These are phyloP conservation scores for Dactylellina sp. DNA, from an alignment of 2,329 filamentous ascomycete species.

Conservation along the genomic window DNA sequence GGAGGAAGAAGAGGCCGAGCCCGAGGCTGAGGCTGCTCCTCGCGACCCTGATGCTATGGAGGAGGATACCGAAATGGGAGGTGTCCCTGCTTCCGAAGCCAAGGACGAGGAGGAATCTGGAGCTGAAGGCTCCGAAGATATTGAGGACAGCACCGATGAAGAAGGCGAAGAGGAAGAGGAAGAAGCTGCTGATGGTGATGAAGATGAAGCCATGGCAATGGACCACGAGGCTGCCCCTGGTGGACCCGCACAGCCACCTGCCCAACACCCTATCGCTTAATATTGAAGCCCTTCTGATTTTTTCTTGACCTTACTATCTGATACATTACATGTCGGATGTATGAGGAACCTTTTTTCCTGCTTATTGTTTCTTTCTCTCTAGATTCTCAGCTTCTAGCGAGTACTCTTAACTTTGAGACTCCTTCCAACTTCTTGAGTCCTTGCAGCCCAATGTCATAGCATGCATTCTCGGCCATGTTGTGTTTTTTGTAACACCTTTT, in stretches of 20 bases:
- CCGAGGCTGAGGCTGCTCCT: constrained; percentile 63
- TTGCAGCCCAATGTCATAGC: constrained; percentile 30
- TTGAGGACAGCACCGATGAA: constrained; percentile 73
- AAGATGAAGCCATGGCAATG: constrained; percentile 77
- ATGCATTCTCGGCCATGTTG: constrained; percentile 35
- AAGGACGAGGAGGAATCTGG: constrained; percentile 57
- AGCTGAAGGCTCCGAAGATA: constrained; percentile 65
- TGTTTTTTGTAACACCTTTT: constrained; percentile 27
- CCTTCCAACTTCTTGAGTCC: constrained; percentile 25
- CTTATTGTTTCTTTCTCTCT: constrained; percentile 19
- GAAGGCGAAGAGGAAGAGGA: constrained; percentile 83
- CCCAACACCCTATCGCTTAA: constrained; percentile 28
- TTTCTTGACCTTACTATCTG: constrained; percentile 8
- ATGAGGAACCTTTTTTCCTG: constrained; percentile 8
- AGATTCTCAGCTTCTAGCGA: constrained; percentile 44
- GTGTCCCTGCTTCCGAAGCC: constrained; percentile 67
- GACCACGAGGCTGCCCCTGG: constrained; percentile 63
- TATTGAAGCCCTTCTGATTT: constrained; percentile 11
- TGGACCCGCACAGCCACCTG: constrained; percentile 37
- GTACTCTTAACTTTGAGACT: constrained; percentile 43
- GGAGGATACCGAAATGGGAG: constrained; percentile 81
- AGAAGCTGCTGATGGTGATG: constrained; percentile 80
- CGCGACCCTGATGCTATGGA: constrained; percentile 65
- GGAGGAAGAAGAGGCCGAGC: constrained; percentile 73
- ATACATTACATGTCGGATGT: constrained; percentile 5